Evolutionary conservation across 805 yeast genomes (phyloP), one percentile per base, ranked within the genome.

Genomic region (Kuraishia molischiana): DNA sequence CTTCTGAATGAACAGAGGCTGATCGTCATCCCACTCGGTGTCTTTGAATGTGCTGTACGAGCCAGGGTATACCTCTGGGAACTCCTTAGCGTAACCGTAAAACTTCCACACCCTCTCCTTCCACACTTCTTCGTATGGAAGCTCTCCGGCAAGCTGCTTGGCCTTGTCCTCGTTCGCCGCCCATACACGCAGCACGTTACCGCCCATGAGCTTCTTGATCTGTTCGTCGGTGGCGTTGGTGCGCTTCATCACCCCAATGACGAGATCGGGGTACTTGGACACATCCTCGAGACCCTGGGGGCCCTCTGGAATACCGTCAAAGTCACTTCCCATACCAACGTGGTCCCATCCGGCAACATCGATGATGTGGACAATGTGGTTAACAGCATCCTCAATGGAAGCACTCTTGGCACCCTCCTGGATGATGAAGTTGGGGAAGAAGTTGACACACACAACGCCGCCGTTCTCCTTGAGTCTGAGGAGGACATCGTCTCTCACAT

Each of bases 231-330:
- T 48, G 2, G 74, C 75, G 21, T 58, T 58, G 1, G 51, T 44
- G 4, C 35, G 48, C 22, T 37, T 29, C 28, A 52, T 48, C 28
- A 44, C 50, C 39, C 57, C 59, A 22, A 71, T 48, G 64, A 50
- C 72, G 36, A 72, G 50, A 30, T 67, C 73, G 0, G 77, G 77
- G 44, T 72, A 72, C 46, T 71, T 72, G 10, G 76, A 68, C 1
- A 69, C 76, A 45, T 72, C 75, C 46, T 72, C 76, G n/a, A 72
- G 49, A 0, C 76, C 77, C 14, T 41, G 46, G 4, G 77, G 77
- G 1, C 67, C 72, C 4, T 40, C 49, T 15, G 68, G 67, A 37
- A 70, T 70, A 11, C 77, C 77, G 47, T 72, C 77, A 44, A 69
- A 71, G 49, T 72, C 78, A 3, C 69, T 61, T 1, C 77, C 77